Evolutionary conservation across 371 early-diverging fungal genomes (phyloP).

Genomic region (Batkoa obscura): DNA sequence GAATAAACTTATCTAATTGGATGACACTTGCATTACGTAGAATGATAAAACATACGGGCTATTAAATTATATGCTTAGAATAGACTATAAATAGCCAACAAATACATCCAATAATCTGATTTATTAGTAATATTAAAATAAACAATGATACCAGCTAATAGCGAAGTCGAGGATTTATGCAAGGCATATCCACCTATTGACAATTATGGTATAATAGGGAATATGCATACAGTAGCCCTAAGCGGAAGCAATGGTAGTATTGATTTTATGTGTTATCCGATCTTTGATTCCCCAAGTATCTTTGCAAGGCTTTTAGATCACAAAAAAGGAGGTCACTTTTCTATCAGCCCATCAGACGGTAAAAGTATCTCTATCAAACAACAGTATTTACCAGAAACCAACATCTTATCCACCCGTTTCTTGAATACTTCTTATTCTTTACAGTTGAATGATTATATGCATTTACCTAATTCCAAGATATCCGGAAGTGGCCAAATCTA

Average conservation of each 20-base stretch:
- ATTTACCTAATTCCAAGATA: slow-evolving; percentile 19
- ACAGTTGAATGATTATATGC: slow-evolving; percentile 56
- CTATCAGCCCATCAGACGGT: background rate
- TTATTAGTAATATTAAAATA: too few relatives aligned
- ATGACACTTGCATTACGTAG: too few relatives aligned
- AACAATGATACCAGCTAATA: too few relatives aligned
- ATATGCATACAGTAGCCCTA: slow-evolving; percentile 49
- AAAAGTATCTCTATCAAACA: background rate
- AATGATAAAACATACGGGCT: too few relatives aligned
- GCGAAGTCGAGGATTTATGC: too few relatives aligned
- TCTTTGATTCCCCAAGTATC: slow-evolving; percentile 59
- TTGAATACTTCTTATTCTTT: slow-evolving; percentile 38
- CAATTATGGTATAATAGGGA: slow-evolving; percentile 67
- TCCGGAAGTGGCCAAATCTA: slow-evolving; percentile 25
- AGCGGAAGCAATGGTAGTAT: slow-evolving; percentile 51
- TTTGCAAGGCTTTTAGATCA: slow-evolving; percentile 47
- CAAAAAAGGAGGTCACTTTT: slow-evolving; percentile 18
- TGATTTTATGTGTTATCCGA: slow-evolving; percentile 61
- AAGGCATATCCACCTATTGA: slow-evolving; percentile 44
- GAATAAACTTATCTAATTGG: too few relatives aligned
- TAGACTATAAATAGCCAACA: too few relatives aligned
- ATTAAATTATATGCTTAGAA: too few relatives aligned
- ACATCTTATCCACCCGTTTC: slow-evolving; percentile 51
- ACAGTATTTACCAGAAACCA: slow-evolving; percentile 46
- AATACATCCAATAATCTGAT: too few relatives aligned